These are phyloP conservation scores for Kluyveromyces marxianus DNA, from an alignment of 1,139 yeast species.

Conservation along the genomic window DNA sequence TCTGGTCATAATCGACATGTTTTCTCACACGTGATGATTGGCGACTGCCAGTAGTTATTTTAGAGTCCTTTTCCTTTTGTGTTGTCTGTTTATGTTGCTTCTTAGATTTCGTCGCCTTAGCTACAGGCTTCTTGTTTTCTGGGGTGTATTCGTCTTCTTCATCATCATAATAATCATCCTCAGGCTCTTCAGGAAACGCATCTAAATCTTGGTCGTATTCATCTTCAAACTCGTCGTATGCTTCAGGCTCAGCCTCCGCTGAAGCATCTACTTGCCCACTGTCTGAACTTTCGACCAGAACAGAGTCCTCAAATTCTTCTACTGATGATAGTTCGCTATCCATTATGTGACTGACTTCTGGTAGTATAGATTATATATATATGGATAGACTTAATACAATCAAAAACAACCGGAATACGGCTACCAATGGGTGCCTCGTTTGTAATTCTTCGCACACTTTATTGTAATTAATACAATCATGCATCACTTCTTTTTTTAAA, in stretches of 20 bases:
- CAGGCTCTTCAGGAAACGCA: slow-evolving; percentile 15
- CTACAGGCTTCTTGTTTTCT: background rate
- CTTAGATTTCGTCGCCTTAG: background rate
- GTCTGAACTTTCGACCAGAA: slow-evolving; percentile 3
- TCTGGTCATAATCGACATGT: slow-evolving; percentile 3
- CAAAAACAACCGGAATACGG: too few species aligned
- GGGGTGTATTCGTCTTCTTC: slow-evolving; percentile 8
- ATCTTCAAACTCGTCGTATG: slow-evolving; percentile 13
- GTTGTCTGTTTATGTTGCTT: background rate
- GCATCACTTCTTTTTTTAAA: too few species aligned
- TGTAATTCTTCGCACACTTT: too few species aligned
- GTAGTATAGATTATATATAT: too few species aligned
- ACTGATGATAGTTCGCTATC: slow-evolving; percentile 12
- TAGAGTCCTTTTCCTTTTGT: background rate
- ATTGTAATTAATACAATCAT: too few species aligned
- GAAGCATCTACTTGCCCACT: slow-evolving; percentile 8
- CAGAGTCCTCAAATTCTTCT: slow-evolving; percentile 6
- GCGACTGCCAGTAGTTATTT: background rate
- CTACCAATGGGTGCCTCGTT: too few species aligned
- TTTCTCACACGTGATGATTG: slow-evolving; percentile 3
- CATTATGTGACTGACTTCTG: background rate
- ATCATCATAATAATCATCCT: slow-evolving; percentile 17
- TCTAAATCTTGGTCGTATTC: slow-evolving; percentile 15
- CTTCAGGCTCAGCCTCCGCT: slow-evolving; percentile 11
- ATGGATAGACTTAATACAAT: too few species aligned